Evolutionary conservation across 2,329 filamentous ascomycete genomes (phyloP), one percentile per base, ranked within the genome.

Genomic region (Cercospora nicotianae): DNA sequence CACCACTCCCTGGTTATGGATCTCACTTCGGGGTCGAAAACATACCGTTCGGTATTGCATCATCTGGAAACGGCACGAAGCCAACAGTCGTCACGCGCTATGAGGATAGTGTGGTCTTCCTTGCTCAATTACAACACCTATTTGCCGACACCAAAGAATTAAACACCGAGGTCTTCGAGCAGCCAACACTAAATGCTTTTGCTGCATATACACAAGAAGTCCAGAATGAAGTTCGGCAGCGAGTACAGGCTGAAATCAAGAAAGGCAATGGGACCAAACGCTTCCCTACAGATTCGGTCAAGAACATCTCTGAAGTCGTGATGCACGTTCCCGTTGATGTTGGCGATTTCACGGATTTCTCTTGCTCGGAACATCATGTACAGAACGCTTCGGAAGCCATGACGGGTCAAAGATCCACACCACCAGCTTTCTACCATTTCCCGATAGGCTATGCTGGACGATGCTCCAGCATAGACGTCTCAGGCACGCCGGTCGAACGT

Each of bases 331-430:
- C 87, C 0, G 74, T 90, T 12, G 74, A 79, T 2, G 81, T 87
- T 13, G 81, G 82, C 6, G 86, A 86, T 51, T 89, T 88, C 72
- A 85, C 82, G 53, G 87, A 88, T 72, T 87, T 87, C 75, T 85
- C 81, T 0, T 85, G 83, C 70, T 85, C 83, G 0, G 77, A 80
- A 9, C 80, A 86, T 48, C 85, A 87, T 67, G 80, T 83, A 6
- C 78, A 81, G 36, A 87, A 87, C 59, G 84, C 82, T 18, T 77
- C 80, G 0, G 79, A 77, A 68, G 81, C 78, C 2, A 77, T 84
- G 36, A 77, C 80, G 16, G 80, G 79, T 30, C 76, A 76, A 28
- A 72, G 75, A 8, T 76, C 78, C 62, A 75, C 83, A 23, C 81
- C 83, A 18, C 80, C 83, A 13, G 77, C 80, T 2, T 86, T 84